These are phyloP conservation scores for Phytopythium delawarense DNA, from an alignment of 352 stramenopile species.

Conservation along the genomic window DNA sequence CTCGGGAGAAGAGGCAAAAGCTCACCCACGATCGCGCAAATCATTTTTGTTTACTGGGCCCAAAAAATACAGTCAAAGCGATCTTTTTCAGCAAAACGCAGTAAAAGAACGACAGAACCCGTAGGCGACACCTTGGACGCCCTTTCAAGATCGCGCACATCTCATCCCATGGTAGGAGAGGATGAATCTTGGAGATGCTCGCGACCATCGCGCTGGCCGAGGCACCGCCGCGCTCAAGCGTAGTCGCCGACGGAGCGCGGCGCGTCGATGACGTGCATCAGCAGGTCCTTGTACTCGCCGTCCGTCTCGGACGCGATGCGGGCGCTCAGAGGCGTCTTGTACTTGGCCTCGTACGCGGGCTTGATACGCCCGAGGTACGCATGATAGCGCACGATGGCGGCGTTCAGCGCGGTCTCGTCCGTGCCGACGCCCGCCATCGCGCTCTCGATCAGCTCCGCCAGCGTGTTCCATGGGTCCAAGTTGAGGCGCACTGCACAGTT, in stretches of 20 bases:
- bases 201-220: too few relatives aligned
- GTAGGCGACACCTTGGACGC: not conserved
- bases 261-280: slow-evolving; percentile 51
- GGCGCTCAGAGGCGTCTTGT: slow-evolving; percentile 55
- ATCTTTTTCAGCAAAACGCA: not conserved
- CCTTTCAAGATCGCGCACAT: not conserved
- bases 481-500: slow-evolving; percentile 32
- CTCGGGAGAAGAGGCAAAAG: not conserved
- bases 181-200: not conserved
- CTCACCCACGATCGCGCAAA: not conserved
- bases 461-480: slow-evolving; percentile 51
- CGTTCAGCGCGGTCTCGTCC: slow-evolving; percentile 57
- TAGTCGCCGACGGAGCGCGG: slow-evolving; percentile 28
- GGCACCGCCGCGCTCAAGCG: slow-evolving; percentile 10
- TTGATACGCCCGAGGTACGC: slow-evolving; percentile 47
- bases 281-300: slow-evolving; percentile 60
- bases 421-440: slow-evolving; percentile 72
- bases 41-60: not conserved
- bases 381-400: slow-evolving; percentile 70
- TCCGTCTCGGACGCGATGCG: slow-evolving; percentile 48
- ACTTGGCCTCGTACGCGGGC: slow-evolving; percentile 48
- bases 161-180: not conserved
- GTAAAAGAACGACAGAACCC: not conserved
- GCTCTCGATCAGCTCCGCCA: slow-evolving; percentile 57
- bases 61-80: not conserved